Evolutionary conservation across 257 asterid species (phyloP), one percentile per base, ranked within the genome.

Genomic region (Solanum chmielewskii): DNA sequence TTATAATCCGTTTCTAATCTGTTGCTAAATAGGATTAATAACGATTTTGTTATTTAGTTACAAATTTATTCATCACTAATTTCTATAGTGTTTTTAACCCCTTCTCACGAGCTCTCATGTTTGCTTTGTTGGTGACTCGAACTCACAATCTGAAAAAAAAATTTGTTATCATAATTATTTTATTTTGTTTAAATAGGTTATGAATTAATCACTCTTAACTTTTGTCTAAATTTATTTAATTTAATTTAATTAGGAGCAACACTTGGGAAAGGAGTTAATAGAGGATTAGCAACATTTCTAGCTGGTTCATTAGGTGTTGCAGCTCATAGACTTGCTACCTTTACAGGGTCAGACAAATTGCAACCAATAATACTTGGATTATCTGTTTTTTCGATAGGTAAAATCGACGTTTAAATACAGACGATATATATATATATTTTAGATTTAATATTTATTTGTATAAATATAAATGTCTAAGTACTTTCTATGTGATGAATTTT

Each of bases 231-330:
- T 15, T 49, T 0, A 11, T 25, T 25, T 62, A 0, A 23, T 62
- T 23, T 21, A 0, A 21, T 62, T 62, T 60, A 15, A 84, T 68
- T 86, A 95, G 98, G 98, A 23, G 98, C 97, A 25, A 95, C 98
- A 27, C 92, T 95, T 39, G 97, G 95, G 15, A 95, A 94, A 90
- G 95, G 97, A 20, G 45, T 95, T 10, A 95, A 95, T 64, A 91
- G 98, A 87, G 98, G 93, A 52, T 11, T 95, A 64, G 98, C 96
- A n/a, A 95, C 98, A n/a, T 86, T 94, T 56, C 70, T 90, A 76
- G 98, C 93, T 4, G 92, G 98, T 88, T 95, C 89, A 42, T 87
- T 94, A 76, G 98, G 97, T n/a, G 88, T 95, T 73, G 97, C 95
- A 88, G 96, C 92, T 66, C 94, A 93, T 85, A 90, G 90, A 49